phyloP scores from a whole-genome alignment of 1,284 basidiomycete genomes.

The Trichosporon sp. region DNA sequence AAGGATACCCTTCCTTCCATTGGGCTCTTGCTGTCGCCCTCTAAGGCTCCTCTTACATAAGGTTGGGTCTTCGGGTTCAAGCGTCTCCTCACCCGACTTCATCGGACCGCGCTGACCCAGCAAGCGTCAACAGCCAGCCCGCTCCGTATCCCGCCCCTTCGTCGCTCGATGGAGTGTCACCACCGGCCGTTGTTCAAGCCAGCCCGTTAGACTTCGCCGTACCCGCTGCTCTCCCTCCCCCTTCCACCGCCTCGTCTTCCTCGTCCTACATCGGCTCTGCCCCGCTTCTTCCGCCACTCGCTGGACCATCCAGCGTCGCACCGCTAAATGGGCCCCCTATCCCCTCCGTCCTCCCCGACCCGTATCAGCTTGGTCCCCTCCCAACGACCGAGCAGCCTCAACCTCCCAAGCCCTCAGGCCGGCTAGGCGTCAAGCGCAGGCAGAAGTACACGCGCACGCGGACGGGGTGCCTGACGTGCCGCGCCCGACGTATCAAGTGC shows the following conservation, averaged over 20 bases:
- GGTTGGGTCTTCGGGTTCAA: no score
- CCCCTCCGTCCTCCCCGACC: background rate
- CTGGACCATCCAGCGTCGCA: background rate
- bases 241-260: background rate
- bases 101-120: background rate
- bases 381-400: background rate
- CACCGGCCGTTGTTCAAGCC: background rate
- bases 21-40: no score
- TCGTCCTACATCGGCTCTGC: background rate
- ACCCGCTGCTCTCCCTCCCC: background rate
- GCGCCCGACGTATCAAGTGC: constrained; percentile 45
- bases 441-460: constrained; percentile 46
- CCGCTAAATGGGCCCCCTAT: background rate
- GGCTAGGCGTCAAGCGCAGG: constrained; percentile 35
- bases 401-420: constrained; percentile 14
- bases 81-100: background rate
- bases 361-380: background rate
- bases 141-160: background rate
- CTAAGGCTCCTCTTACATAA: no score
- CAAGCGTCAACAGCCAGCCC: background rate
- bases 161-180: background rate
- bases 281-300: background rate
- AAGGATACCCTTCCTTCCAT: no score
- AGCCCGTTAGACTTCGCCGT: background rate
- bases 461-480: constrained; percentile 45